Conservation (phyloP, 2,329 filamentous ascomycete species). For the Mycogone perniciosa region DNA sequence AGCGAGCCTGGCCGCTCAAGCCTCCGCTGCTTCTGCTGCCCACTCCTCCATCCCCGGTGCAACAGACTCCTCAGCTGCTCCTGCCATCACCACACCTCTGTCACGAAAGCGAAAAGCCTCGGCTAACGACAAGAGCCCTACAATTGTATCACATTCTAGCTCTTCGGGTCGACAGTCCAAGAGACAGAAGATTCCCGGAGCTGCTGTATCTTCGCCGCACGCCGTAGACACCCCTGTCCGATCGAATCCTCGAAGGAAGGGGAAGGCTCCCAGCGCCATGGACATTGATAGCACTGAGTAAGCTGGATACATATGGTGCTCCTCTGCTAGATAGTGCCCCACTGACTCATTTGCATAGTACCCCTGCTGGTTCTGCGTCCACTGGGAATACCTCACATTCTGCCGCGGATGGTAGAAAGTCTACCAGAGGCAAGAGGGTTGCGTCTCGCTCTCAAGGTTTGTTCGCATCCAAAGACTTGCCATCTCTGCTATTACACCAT, state of each 20-base stretch:
- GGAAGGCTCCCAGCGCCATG: slow-evolving; percentile 59
- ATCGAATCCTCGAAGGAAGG: slow-evolving; percentile 50
- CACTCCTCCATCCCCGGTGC: slow-evolving; percentile 11
- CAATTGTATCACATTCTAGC: slow-evolving; percentile 21
- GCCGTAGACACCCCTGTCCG: slow-evolving; percentile 25
- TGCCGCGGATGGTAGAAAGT: slow-evolving; percentile 61
- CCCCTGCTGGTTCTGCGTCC: slow-evolving; percentile 1
- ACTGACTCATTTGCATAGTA: slow-evolving; percentile 2
- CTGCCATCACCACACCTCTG: slow-evolving; percentile 35
- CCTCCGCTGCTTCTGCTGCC: slow-evolving; percentile 34
- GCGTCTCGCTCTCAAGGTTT: slow-evolving; percentile 40
- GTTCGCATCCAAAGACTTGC: slow-evolving; percentile 4
- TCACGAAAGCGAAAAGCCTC: slow-evolving; percentile 73
- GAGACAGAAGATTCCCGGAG: slow-evolving; percentile 59
- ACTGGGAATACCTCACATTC: slow-evolving; percentile 1
- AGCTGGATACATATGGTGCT: slow-evolving; percentile 14
- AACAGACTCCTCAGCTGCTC: slow-evolving; percentile 34
- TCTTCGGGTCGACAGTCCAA: slow-evolving; percentile 57
- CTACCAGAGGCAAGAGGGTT: slow-evolving; percentile 63
- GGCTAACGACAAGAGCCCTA: slow-evolving; percentile 44
- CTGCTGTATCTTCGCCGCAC: slow-evolving; percentile 30
- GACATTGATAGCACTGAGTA: slow-evolving; percentile 71
- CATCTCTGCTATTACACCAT: neutral
- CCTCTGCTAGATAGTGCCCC: neutral
- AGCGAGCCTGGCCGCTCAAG: slow-evolving; percentile 53